Base-by-base conservation (phyloP, 805 yeast species). In the Geotrichum ghanense region DNA sequence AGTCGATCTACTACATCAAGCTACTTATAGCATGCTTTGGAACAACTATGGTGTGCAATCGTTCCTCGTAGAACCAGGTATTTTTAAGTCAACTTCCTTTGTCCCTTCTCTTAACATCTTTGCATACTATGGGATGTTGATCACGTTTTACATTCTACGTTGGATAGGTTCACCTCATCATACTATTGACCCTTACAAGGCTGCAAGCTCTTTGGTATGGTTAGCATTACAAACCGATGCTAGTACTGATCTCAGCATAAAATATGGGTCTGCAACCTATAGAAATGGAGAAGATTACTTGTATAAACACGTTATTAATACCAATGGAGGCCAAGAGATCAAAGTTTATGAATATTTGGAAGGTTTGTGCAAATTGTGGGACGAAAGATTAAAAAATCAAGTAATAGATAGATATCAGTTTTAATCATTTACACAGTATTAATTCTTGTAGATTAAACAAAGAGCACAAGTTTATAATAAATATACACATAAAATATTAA, bases 31-130 rank as follows among this genome's bases (percentile, higher is more conserved):
- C 49, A 53, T 66, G 17, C 65, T 86, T 57, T 56, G 58, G 22
- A 55, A 66, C 24, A 56, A 72, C 10, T 59, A 72, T 45, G 83
- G 80, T 1, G 75, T 90, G 43, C 70, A 68, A 43, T 88, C 83
- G 58, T 88, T 84, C 65, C 66, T 90, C 26, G 79, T 84, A 3
- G 96, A 92, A 50, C 99, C 99, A 0, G 98, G 99, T 16, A 85
- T 92, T 22, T 88, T 92, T 64, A 81, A 82, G 20, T 82, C 94
- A 45, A 81, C 81, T 51, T 82, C 94, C 2, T 87, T 85, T 56
- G 79, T 75, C 63, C 76, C 79, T 54, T 84, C 74, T 55, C 72
- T 92, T 60, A 88, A 87, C 59, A 64, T 83, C 3, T 70, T 89
- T 62, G 81, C 95, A 1, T 85, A 78, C 59, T 78, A 83, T 53